phyloP scores from a whole-genome alignment of 2,329 filamentous ascomycete genomes.

The Alternaria sp. region DNA sequence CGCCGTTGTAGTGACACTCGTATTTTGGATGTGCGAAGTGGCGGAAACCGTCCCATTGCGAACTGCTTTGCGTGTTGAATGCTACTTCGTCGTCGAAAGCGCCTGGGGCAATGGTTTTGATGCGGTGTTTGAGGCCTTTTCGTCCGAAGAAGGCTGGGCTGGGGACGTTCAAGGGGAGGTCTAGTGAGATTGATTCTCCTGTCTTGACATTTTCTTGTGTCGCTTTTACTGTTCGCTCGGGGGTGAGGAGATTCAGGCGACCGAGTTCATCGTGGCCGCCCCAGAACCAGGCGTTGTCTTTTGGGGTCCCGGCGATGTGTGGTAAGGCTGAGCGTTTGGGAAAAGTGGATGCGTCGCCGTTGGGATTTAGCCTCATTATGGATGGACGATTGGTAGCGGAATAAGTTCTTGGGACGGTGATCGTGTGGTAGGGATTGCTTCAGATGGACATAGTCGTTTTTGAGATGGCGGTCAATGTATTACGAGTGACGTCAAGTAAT shows the following conservation, averaged over 20 bases:
- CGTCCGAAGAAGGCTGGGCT: constrained; percentile 63
- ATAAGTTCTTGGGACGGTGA: not conserved
- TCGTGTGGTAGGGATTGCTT: not conserved
- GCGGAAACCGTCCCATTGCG: constrained; percentile 47
- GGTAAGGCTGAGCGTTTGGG: constrained; percentile 28
- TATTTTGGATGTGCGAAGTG: constrained; percentile 41
- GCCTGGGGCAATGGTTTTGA: constrained; percentile 21
- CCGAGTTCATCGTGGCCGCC: constrained; percentile 53
- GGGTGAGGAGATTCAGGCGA: constrained; percentile 65
- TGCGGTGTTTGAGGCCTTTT: constrained; percentile 56
- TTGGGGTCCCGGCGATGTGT: constrained; percentile 28
- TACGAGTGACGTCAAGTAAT: constrained; percentile 6
- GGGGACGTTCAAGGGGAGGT: constrained; percentile 65
- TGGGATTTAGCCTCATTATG: constrained; percentile 28
- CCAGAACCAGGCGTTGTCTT: constrained; percentile 33
- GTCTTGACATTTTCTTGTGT: constrained; percentile 59
- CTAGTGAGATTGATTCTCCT: constrained; percentile 61
- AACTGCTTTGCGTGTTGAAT: constrained; percentile 44
- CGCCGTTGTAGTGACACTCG: constrained; percentile 40
- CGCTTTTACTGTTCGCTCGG: constrained; percentile 59
- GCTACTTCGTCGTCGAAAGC: constrained; percentile 38
- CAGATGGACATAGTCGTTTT: not conserved
- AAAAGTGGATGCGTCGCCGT: constrained; percentile 24
- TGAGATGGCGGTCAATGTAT: not conserved
- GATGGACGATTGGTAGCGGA: not conserved